Base-by-base conservation (phyloP, 257 asterid species). In the Nicotiana attenuata region DNA sequence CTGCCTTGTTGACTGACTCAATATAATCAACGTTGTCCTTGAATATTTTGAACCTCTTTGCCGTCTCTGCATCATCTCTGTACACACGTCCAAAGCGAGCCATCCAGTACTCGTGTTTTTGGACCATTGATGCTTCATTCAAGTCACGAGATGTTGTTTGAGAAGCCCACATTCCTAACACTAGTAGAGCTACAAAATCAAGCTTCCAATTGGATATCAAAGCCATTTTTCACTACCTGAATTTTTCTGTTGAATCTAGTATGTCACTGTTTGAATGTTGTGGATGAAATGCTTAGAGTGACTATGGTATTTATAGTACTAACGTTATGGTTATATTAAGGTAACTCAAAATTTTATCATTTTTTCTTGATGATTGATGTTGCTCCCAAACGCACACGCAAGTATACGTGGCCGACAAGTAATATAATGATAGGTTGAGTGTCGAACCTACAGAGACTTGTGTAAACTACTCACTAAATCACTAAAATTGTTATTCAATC, bases 91-190 rank as follows among this genome's bases (percentile, higher is more conserved):
- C 90, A 56, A 83, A 61, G 31, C 45, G 82, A 13, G 79, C 66
- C 87, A 87, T 87, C 91, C 91, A 91, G 3, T 47, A 17, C 64
- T 89, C 89, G 65, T 89, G 88, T 60, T 50, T 85, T 67, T 85
- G 84, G 0, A 65, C 76, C 82, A 88, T 79, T 0, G 87, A 76
- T 11, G 81, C 84, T 71, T 84, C 89, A 2, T 81, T 84, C n/a
- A 81, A 19, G 17, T 86, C 80, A 16, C 90, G 88, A 0, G 87
- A 88, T 10, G 80, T 29, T 52, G 83, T 31, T 33, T 31, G 84
- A 71, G 69, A 84, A 38, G 63, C 83, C 69, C 85, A 90, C 56
- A 80, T 81, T 38, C 56, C 85, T 68, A 85, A 8, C 8, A 87
- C 82, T 0, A 88, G 3, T 1, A 85, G 5, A 38, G 82, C 83